Evolutionary conservation across 495 filamentous ascomycete genomes (phyloP), one percentile per base, ranked within the genome.

Genomic region (Neurospora sp.): DNA sequence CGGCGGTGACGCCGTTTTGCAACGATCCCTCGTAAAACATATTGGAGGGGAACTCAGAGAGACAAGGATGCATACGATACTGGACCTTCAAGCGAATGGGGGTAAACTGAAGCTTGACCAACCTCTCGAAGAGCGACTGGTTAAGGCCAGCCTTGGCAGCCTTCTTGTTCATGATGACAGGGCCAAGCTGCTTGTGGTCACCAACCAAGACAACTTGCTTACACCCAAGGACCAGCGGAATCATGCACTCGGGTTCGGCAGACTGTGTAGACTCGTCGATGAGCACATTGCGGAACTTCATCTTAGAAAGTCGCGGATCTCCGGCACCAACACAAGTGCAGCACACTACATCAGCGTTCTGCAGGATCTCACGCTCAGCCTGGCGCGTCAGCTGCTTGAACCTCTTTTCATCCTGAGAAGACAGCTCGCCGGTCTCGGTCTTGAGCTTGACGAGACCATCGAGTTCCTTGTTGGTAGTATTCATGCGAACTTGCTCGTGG

Each of bases 161-260:
- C 82, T 98, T 98, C 88, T 99, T 99, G 87, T 98, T 98, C 96
- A 99, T 99, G 81, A 99, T 98, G 77, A 99, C 96, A 9, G 96
- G 96, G 0, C 96, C 96, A 72, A 99, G 90, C 81, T 99, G 96
- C 81, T 98, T 96, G 82, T 99, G 96, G 83, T 99, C 96, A 73
- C 96, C 96, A 69, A 99, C 96, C 22, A 99, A 89, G 4, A 99
- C 96, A 39, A 97, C 94, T 79, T 99, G 96, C 85, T 98, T 99
- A 86, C 96, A 98, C 39, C 96, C 96, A 8, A 99, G 86, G 59
- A 99, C 96, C 59, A 99, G 85, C 27, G 96, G 96, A 78, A 99
- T 99, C 95, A 98, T 97, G 82, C 96, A 98, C 80, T 99, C 96
- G 1, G 96, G 96, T 80, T 99, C 96, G 9, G 96, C 96, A n/a